phyloP scores from a whole-genome alignment of 2,329 filamentous ascomycete species.

The Aureobasidium sp. region DNA sequence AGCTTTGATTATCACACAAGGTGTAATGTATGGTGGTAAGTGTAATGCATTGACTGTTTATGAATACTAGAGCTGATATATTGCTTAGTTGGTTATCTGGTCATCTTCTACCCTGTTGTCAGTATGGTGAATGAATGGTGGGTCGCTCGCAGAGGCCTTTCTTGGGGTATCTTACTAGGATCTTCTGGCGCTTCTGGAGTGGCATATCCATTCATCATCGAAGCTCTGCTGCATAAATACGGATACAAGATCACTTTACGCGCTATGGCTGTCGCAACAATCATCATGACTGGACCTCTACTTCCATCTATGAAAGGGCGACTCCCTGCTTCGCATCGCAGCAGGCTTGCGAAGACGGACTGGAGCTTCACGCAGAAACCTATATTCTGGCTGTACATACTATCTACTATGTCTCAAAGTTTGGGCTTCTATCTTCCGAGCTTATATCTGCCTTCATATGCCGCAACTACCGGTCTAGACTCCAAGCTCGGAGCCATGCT shows the following conservation, averaged over 20 bases:
- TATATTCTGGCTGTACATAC: slow-evolving; percentile 37
- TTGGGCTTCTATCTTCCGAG: slow-evolving; percentile 45
- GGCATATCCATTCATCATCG: slow-evolving; percentile 28
- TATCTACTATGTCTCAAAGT: slow-evolving; percentile 41
- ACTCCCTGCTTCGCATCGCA: slow-evolving; percentile 31
- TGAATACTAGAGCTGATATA: too few species aligned
- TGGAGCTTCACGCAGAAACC: slow-evolving; percentile 35
- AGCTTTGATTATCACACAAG: slow-evolving; percentile 67
- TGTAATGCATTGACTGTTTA: not conserved
- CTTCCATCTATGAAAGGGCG: slow-evolving; percentile 39
- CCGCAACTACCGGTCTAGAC: slow-evolving; percentile 12
- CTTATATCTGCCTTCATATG: slow-evolving; percentile 43
- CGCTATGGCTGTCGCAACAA: slow-evolving; percentile 28
- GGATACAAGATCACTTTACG: slow-evolving; percentile 32
- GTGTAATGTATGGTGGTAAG: slow-evolving; percentile 61
- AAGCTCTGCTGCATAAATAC: slow-evolving; percentile 27
- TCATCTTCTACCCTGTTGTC: slow-evolving; percentile 33
- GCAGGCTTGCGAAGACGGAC: slow-evolving; percentile 27
- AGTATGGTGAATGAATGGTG: slow-evolving; percentile 36
- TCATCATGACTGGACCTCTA: slow-evolving; percentile 37
- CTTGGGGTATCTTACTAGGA: slow-evolving; percentile 29
- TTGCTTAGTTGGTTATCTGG: slow-evolving; percentile 69
- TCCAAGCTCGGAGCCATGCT: too few species aligned
- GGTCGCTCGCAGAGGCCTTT: slow-evolving; percentile 30
- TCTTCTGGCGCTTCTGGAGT: slow-evolving; percentile 31